Conservation (phyloP, 352 stramenopile species). For the Phytophthora europaea region DNA sequence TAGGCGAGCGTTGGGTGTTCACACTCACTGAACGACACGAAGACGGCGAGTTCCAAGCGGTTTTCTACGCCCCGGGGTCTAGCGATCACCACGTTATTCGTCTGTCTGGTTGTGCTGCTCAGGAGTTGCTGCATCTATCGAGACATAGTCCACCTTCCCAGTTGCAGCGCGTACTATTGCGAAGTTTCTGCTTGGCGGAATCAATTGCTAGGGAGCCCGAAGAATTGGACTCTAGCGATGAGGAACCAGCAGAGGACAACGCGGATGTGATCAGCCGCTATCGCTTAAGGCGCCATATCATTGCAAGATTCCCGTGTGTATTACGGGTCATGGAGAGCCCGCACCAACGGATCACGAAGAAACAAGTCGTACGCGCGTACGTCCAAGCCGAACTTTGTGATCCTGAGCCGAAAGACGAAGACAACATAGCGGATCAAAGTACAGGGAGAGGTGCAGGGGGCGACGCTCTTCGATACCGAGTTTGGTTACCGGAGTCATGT, state of each 20-base stretch:
- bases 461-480: constrained; percentile 43
- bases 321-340: constrained; percentile 47
- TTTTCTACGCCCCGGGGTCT: constrained; percentile 34
- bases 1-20: constrained; percentile 31
- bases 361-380: constrained; percentile 53
- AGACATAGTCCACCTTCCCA: constrained; percentile 22
- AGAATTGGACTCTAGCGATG: constrained; percentile 3
- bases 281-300: constrained; percentile 33
- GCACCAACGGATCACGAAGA: constrained; percentile 53
- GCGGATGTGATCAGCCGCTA: constrained; percentile 10
- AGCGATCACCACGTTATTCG: constrained; percentile 15
- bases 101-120: constrained; percentile 18
- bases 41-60: constrained; percentile 26
- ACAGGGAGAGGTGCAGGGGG: not conserved
- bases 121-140: constrained; percentile 31
- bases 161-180: constrained; percentile 21
- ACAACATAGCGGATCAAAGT: not conserved
- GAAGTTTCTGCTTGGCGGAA: constrained; percentile 23
- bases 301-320: constrained; percentile 56
- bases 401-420: constrained; percentile 3
- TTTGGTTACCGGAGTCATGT: constrained; percentile 64
- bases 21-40: constrained; percentile 37
- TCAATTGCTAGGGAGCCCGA: not conserved
- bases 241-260: constrained; percentile 1
- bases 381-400: constrained; percentile 66